These are phyloP conservation scores for Lotmaria passim DNA, from an alignment of 208 protist species.

Conservation along the genomic window DNA sequence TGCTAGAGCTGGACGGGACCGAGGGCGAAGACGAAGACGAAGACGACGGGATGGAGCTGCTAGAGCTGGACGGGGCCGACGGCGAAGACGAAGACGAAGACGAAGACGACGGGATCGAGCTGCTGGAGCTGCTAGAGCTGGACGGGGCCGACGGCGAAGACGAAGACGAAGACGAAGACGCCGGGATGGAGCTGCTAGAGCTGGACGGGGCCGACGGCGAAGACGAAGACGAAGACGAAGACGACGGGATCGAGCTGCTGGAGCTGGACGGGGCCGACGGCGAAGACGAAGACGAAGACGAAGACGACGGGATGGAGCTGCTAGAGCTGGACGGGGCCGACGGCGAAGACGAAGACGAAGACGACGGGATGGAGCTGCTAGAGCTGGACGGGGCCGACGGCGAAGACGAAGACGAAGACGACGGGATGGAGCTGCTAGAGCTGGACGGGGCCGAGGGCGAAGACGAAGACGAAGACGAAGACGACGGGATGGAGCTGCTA, in stretches of 20 bases:
- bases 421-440: no score
- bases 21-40: not conserved
- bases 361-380: no score
- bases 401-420: not conserved
- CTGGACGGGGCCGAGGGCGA: not conserved
- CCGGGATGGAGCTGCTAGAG: no score
- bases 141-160: not conserved
- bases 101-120: not conserved
- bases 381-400: not conserved
- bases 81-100: not conserved
- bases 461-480: not conserved
- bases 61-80: not conserved
- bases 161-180: not conserved
- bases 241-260: no score
- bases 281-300: not conserved
- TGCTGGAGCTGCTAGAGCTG: not conserved
- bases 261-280: not conserved
- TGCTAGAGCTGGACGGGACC: not conserved
- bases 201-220: not conserved
- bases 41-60: not conserved
- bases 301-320: not conserved
- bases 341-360: not conserved
- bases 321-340: not conserved
- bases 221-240: not conserved
- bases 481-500: no score